Evolutionary conservation across 1,139 yeast genomes (phyloP).

Genomic region (Hemisphaericaspora lyxosophila): DNA sequence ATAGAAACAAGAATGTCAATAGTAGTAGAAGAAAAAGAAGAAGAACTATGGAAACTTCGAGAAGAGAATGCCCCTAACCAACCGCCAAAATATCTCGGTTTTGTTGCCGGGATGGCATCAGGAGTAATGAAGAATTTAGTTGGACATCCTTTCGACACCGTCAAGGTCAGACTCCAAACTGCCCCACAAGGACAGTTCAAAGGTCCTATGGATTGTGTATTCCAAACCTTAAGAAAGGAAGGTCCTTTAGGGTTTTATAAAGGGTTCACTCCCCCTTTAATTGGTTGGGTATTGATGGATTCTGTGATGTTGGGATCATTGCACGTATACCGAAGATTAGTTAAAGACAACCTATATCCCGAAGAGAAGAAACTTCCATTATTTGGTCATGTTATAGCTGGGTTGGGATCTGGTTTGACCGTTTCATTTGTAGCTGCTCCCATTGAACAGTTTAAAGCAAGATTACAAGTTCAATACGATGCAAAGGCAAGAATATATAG

Average conservation of each 20-base stretch:
- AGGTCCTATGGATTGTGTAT: slow-evolving; percentile 81
- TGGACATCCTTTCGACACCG: slow-evolving; percentile 92
- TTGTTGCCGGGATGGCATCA: slow-evolving; percentile 83
- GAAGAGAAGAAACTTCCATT: slow-evolving; percentile 64
- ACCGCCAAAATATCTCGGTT: slow-evolving; percentile 67
- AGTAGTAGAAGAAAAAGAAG: slow-evolving; percentile 31
- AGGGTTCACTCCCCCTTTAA: slow-evolving; percentile 88
- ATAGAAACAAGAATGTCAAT: slow-evolving; percentile 31
- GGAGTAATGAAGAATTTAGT: slow-evolving; percentile 86
- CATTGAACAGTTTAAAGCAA: slow-evolving; percentile 83
- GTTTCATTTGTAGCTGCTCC: slow-evolving; percentile 95
- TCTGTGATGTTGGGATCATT: slow-evolving; percentile 84
- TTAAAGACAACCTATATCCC: slow-evolving; percentile 63
- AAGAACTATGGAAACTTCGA: slow-evolving; percentile 17
- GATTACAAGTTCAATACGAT: slow-evolving; percentile 87
- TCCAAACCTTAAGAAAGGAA: slow-evolving; percentile 69
- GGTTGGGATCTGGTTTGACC: slow-evolving; percentile 85
- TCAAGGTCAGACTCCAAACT: slow-evolving; percentile 85
- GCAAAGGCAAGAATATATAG: slow-evolving; percentile 63
- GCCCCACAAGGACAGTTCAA: slow-evolving; percentile 67
- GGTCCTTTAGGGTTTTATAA: slow-evolving; percentile 78
- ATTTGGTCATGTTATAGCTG: slow-evolving; percentile 72
- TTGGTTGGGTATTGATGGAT: slow-evolving; percentile 95
- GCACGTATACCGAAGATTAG: slow-evolving; percentile 68
- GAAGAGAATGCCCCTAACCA: slow-evolving; percentile 17